These are phyloP conservation scores for Periconia digitata DNA, from an alignment of 2,329 filamentous ascomycete species.

Conservation along the genomic window DNA sequence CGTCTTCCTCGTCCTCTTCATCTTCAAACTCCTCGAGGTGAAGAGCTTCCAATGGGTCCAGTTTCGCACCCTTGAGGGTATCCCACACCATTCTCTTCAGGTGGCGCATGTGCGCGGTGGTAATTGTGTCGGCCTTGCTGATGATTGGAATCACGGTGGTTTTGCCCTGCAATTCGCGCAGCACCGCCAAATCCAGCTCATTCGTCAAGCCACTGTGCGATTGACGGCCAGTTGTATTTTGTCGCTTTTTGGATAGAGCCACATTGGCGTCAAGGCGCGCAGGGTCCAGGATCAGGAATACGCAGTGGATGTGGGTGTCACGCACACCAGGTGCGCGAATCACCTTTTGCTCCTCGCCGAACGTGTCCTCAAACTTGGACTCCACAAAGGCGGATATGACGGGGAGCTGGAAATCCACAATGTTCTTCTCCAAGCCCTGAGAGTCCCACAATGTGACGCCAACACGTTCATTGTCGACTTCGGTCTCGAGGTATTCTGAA, in stretches of 20 bases:
- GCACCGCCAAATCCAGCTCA: conserved; percentile 84
- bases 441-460: conserved; percentile 97
- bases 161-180: conserved; percentile 86
- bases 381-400: conserved; percentile 92
- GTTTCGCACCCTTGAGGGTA: conserved; percentile 78
- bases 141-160: conserved; percentile 95
- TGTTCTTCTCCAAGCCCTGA: conserved; percentile 88
- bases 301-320: conserved; percentile 96
- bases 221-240: conserved; percentile 53
- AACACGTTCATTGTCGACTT: conserved; percentile 88
- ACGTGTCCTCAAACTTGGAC: conserved; percentile 98
- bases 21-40: conserved; percentile 71
- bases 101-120: conserved; percentile 88
- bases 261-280: conserved; percentile 82
- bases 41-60: conserved; percentile 86
- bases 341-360: conserved; percentile 96
- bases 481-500: conserved; percentile 88
- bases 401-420: conserved; percentile 90
- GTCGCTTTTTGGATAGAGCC: conserved; percentile 61
- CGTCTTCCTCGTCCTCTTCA: conserved; percentile 59
- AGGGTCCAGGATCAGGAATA: conserved; percentile 89
- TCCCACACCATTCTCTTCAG: conserved; percentile 91
- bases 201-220: conserved; percentile 75
- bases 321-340: conserved; percentile 87
- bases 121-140: conserved; percentile 95